phyloP scores from a whole-genome alignment of 2,329 filamentous ascomycete genomes.

The Bretziella fagacearum region DNA sequence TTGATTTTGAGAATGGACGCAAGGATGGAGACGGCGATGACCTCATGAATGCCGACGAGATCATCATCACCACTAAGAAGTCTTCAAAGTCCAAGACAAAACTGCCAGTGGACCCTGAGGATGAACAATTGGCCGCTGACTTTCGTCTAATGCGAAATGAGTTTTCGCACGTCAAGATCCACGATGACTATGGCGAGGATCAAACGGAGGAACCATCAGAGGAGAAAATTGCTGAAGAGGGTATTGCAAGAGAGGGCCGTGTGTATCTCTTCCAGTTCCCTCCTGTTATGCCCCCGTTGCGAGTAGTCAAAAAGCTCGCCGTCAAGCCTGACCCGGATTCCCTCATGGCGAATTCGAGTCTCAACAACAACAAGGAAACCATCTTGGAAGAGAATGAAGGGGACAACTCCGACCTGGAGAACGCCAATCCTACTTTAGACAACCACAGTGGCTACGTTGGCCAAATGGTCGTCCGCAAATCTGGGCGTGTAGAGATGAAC shows the following conservation, averaged over 20 bases:
- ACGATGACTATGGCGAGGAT: slow-evolving; percentile 5
- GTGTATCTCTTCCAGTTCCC: slow-evolving; percentile 50
- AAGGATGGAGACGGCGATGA: slow-evolving; percentile 17
- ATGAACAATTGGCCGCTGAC: slow-evolving; percentile 23
- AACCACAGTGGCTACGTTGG: slow-evolving; percentile 41
- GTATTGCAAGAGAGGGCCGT: slow-evolving; percentile 29
- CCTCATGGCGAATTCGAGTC: slow-evolving; percentile 15
- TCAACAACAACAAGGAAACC: slow-evolving; percentile 26
- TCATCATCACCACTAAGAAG: slow-evolving; percentile 19
- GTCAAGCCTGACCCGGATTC: slow-evolving; percentile 15
- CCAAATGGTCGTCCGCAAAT: slow-evolving; percentile 42
- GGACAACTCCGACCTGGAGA: slow-evolving; percentile 17
- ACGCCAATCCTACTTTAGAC: slow-evolving; percentile 24
- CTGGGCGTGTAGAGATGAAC: slow-evolving; percentile 43
- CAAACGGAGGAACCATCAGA: slow-evolving; percentile 14
- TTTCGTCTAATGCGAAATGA: slow-evolving; percentile 28
- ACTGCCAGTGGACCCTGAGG: slow-evolving; percentile 13
- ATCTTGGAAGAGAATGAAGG: slow-evolving; percentile 19
- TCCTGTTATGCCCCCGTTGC: slow-evolving; percentile 41
- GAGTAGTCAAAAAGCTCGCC: slow-evolving; percentile 15
- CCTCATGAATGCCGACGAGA: slow-evolving; percentile 17
- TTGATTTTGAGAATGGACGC: slow-evolving; percentile 25
- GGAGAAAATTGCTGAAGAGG: slow-evolving; percentile 14
- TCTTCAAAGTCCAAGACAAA: slow-evolving; percentile 16
- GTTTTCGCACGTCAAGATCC: slow-evolving; percentile 17